Evolutionary conservation across 2,329 filamentous ascomycete genomes (phyloP), one percentile per base, ranked within the genome.

Genomic region (Rutstroemia sp.): DNA sequence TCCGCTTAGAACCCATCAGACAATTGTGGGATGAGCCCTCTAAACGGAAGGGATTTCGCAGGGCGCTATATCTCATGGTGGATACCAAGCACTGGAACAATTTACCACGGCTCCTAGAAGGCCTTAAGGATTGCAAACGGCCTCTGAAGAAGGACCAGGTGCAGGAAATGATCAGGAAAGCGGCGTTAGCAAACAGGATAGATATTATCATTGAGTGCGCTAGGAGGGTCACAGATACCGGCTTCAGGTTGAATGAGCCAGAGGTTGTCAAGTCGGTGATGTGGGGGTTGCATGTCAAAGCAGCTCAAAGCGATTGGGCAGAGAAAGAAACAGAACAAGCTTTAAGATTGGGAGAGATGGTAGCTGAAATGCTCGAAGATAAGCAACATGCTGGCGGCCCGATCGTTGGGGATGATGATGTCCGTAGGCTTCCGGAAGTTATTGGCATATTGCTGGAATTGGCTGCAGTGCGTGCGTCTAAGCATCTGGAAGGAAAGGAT

Each of bases 361-460:
- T 70, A n/a, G 54, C 60, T 8, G 59, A 63, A 12, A 49, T 70
- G 50, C 58, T 68, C 42, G 64, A 70, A 45, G 64, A 68, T 19
- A 56, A 61, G 38, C 25, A 56, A 46, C 65, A 69, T 57, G 53
- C 55, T 48, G 64, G 61, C 17, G 19, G 44, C 3, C 6, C 4
- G n/a, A 8, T 30, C 10, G 58, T 10, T 17, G 56, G 10, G 4
- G 48, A 61, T 23, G 48, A 62, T 6, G 71, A 77, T 52, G 68
- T 72, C 10, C 72, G 73, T 59, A 64, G 63, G 47, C 67, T 68
- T 54, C 73, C 75, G 1, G 70, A 72, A 25, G 69, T 77, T 17
- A 68, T 62, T 46, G 75, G 70, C 21, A 65, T 71, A 2, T 58
- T 77, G 17, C 65, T 79, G 7, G 72, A 77, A 51, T 65, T 80